Evolutionary conservation across 108 stramenopile species (phyloP), one percentile per base, ranked within the genome.

Genomic region (Aurantiochytrium sp.): DNA sequence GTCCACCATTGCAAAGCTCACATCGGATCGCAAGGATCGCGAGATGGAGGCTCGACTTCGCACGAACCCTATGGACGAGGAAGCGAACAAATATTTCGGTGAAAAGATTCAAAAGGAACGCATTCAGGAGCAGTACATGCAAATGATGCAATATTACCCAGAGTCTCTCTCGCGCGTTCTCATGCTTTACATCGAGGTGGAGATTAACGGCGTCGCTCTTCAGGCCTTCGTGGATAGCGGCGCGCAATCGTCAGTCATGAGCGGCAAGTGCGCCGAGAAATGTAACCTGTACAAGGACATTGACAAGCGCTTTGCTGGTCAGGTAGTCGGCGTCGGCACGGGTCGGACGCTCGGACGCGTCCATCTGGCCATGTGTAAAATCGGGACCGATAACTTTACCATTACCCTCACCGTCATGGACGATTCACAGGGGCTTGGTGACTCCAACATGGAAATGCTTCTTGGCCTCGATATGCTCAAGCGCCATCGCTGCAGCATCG

Each of bases 401-500:
- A 93, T 94, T 87, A 92, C 92, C 29, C 89, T 96, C 19, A 95
- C 96, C 5, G 93, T 97, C 12, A 96, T 98, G 95, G 97, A 98
- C 44, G 91, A 58, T 23, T 83, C 76, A 3, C 76, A 83, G 51
- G 76, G 76, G 19, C 76, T 83, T 18, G 76, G 76, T 12, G 76
- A 91, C 29, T 92, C 95, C 45, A 97, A 97, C 90, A 97, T 99
- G 95, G 98, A 98, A 69, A 96, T 98, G 76, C 91, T 99, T 43
- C 94, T 98, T 44, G 98, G 98, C 44, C 92, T 99, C 72, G 98
- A 99, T 92, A 98, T 98, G 97, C 92, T 98, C 59, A 97, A 96
- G 90, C 93, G 98, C n/a, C 97, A 98, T 93, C 94, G 94, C 16
- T 97, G 97, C 92, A 88, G 60, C 60, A 97, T 99, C 89, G 97